Conservation (phyloP, 192 early-diverging fungal genomes). For the Spizellomyces punctatus region DNA sequence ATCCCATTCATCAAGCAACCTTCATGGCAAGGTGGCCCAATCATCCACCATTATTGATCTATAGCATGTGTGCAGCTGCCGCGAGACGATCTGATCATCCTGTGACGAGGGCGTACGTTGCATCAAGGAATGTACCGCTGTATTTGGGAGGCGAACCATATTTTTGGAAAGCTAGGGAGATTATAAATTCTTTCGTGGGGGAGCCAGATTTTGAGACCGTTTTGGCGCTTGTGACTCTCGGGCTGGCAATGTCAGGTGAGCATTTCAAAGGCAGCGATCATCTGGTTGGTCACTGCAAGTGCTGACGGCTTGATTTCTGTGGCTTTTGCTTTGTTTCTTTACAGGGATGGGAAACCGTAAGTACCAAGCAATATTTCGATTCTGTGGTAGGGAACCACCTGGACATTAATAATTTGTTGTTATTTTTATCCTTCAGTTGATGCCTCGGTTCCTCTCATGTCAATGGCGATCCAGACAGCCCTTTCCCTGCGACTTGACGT, state of each 20-base stretch:
- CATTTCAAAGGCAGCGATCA: too few relatives aligned
- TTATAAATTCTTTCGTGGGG: neutral
- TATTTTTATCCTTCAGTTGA: too few relatives aligned
- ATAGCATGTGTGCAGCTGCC: conserved; percentile 24
- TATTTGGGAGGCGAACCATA: conserved; percentile 26
- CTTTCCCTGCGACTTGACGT: conserved; percentile 32
- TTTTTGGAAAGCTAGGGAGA: conserved; percentile 3
- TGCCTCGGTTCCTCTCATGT: too few relatives aligned
- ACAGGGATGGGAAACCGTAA: conserved; percentile 4
- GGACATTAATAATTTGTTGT: too few relatives aligned
- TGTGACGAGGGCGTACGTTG: conserved; percentile 17
- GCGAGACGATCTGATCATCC: conserved; percentile 25
- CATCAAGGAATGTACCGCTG: conserved; percentile 6
- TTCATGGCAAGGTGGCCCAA: conserved; percentile 15
- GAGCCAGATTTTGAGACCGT: conserved; percentile 16
- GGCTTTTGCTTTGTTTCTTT: too few relatives aligned
- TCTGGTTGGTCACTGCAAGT: too few relatives aligned
- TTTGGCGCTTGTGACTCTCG: conserved; percentile 16
- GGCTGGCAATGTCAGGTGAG: conserved; percentile 8
- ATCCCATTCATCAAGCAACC: conserved; percentile 19
- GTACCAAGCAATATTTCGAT: neutral
- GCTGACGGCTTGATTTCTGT: too few relatives aligned
- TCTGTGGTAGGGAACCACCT: too few relatives aligned
- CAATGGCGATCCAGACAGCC: conserved; percentile 35
- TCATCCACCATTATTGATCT: conserved; percentile 17